Evolutionary conservation across 768 basidiomycete species (phyloP).

Genomic region (Nevesoporus exiguus): DNA sequence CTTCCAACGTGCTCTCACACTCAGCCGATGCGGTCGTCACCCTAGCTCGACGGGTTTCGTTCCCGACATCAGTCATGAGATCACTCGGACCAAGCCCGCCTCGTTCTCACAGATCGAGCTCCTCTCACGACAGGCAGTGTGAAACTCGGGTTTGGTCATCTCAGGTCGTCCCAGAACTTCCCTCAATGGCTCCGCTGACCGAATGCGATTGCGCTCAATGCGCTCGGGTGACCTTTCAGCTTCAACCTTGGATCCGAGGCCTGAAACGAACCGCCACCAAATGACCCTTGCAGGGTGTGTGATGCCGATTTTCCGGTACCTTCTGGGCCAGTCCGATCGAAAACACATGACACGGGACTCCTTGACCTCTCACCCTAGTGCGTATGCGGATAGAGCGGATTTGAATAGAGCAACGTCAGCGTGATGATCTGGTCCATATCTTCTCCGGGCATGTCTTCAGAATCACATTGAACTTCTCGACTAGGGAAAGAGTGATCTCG

Average conservation of each 20-base stretch:
- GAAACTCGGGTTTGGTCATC: not conserved
- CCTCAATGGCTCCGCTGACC: not conserved
- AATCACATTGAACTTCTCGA: slow-evolving; percentile 1
- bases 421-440: not conserved
- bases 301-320: not conserved
- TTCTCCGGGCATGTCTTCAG: not conserved
- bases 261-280: not conserved
- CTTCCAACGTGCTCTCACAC: no score
- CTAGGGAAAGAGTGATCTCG: not conserved
- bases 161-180: no score
- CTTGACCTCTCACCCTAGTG: not conserved
- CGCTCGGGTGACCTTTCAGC: not conserved
- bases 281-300: not conserved
- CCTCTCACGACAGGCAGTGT: slow-evolving; percentile 6
- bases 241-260: not conserved
- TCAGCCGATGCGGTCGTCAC: no score
- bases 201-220: not conserved
- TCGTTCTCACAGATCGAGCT: not conserved
- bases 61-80: no score
- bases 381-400: not conserved
- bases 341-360: not conserved
- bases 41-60: no score
- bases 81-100: no score
- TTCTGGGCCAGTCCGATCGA: not conserved
- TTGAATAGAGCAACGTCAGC: not conserved